These are phyloP conservation scores for Salix exigua DNA, from an alignment of 345 rosid species.

Conservation along the genomic window DNA sequence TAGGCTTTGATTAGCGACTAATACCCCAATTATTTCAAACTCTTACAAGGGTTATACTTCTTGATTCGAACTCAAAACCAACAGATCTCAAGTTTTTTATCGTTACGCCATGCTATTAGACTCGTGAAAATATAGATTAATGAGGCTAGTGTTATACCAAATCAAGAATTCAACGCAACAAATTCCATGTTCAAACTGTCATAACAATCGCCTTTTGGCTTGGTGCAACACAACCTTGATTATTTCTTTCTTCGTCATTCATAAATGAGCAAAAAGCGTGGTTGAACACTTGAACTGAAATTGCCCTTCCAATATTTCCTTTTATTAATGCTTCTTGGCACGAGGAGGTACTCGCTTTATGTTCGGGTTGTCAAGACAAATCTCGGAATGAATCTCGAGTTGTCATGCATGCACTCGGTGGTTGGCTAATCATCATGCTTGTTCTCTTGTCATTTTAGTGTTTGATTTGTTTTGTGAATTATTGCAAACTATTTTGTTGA, in stretches of 20 bases:
- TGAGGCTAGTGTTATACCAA: slow-evolving; percentile 22
- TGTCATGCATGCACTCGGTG: slow-evolving; percentile 59
- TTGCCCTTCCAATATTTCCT: neutral
- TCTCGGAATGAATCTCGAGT: slow-evolving; percentile 66
- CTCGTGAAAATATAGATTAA: neutral
- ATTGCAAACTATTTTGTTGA: neutral
- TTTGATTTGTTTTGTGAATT: neutral
- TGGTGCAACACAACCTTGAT: neutral
- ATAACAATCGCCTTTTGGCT: neutral
- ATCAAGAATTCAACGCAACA: neutral
- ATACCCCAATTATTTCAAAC: rapidly evolving
- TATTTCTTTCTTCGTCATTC: neutral
- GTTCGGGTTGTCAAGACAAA: slow-evolving; percentile 73
- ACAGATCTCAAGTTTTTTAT: rapidly evolving
- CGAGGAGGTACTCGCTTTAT: slow-evolving; percentile 73
- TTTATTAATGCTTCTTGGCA: slow-evolving; percentile 14
- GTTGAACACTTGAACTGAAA: neutral
- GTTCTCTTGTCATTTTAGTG: neutral
- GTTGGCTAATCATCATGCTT: slow-evolving; percentile 32
- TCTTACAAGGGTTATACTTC: rapidly evolving
- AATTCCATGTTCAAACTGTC: neutral
- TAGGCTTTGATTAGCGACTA: too few relatives aligned
- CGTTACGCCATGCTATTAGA: too few relatives aligned
- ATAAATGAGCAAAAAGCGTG: neutral
- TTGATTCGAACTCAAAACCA: too few relatives aligned